These are phyloP conservation scores for Thalassiosira gravida DNA, from an alignment of 352 stramenopile genomes.

Conservation along the genomic window DNA sequence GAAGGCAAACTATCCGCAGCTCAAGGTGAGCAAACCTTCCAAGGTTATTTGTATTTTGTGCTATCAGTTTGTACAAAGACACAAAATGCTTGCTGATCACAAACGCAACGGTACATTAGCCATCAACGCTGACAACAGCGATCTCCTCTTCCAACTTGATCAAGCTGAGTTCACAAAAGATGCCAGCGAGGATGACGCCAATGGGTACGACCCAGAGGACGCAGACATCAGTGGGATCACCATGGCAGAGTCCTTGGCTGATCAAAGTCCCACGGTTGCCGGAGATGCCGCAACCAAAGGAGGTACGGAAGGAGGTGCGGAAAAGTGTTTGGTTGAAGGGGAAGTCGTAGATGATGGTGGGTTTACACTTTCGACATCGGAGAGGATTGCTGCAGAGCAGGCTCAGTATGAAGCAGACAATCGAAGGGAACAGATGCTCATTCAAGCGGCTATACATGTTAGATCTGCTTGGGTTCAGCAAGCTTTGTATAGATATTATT, in stretches of 20 bases:
- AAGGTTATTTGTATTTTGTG: conserved; percentile 42
- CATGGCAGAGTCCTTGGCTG: no score
- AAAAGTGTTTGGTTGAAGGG: no score
- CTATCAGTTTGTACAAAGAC: conserved; percentile 21
- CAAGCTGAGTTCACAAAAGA: background rate
- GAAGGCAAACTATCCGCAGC: conserved; percentile 25
- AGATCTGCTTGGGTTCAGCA: conserved; percentile 10
- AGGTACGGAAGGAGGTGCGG: no score
- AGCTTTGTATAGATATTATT: background rate
- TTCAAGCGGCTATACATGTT: conserved; percentile 20
- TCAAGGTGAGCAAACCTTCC: conserved; percentile 24
- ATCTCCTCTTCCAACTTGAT: background rate
- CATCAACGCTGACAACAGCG: background rate
- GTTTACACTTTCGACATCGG: no score
- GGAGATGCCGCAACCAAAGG: no score
- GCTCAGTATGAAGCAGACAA: background rate
- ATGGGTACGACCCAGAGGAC: background rate
- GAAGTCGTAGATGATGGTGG: no score
- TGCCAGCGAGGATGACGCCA: background rate
- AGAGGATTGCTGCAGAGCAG: background rate
- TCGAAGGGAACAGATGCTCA: conserved; percentile 15
- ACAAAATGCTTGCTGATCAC: conserved; percentile 18
- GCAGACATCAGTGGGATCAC: no score
- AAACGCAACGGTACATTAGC: background rate
- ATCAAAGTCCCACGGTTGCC: no score